Evolutionary conservation across 495 filamentous ascomycete species (phyloP).

Genomic region (Lasiosphaeria ovina): DNA sequence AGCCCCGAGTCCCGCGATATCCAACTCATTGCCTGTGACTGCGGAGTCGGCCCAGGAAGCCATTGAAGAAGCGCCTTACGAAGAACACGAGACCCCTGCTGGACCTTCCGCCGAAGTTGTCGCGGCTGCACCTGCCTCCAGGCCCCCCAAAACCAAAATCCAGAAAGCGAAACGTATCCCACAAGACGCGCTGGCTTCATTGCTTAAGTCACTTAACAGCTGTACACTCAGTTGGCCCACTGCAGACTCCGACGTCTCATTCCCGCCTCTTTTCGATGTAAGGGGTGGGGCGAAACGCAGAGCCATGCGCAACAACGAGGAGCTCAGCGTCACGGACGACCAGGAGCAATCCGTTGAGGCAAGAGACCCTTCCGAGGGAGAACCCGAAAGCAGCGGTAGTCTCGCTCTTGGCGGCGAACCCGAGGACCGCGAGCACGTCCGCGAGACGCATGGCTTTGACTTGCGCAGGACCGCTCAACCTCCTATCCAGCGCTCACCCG

Average conservation of each 20-base stretch:
- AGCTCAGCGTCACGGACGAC: slow-evolving; percentile 56
- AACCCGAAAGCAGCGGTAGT: slow-evolving; percentile 74
- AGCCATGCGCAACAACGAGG: slow-evolving; percentile 67
- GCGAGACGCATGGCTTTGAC: slow-evolving; percentile 52
- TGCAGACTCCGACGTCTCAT: slow-evolving; percentile 33
- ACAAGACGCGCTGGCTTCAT: slow-evolving; percentile 21
- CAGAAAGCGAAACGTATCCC: slow-evolving; percentile 20
- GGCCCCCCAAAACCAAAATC: slow-evolving; percentile 3
- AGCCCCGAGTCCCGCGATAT: slow-evolving; percentile 74
- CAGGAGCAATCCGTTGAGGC: slow-evolving; percentile 49
- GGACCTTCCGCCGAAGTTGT: slow-evolving; percentile 11
- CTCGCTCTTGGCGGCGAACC: slow-evolving; percentile 88
- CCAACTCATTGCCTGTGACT: slow-evolving; percentile 56
- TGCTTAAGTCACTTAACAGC: slow-evolving; percentile 35
- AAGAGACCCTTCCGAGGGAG: slow-evolving; percentile 43
- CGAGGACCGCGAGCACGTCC: slow-evolving; percentile 63
- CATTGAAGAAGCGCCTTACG: slow-evolving; percentile 27
- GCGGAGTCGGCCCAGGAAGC: slow-evolving; percentile 40
- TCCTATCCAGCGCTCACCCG: slow-evolving; percentile 65
- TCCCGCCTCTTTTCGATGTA: slow-evolving; percentile 77
- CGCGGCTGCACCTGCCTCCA: slow-evolving; percentile 1
- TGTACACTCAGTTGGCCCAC: slow-evolving; percentile 31
- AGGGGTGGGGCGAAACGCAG: slow-evolving; percentile 74
- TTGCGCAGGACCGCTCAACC: slow-evolving; percentile 61
- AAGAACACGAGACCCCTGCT: slow-evolving; percentile 13